Conservation (phyloP, 2,329 filamentous ascomycete species). For the Fusarium continuum region DNA sequence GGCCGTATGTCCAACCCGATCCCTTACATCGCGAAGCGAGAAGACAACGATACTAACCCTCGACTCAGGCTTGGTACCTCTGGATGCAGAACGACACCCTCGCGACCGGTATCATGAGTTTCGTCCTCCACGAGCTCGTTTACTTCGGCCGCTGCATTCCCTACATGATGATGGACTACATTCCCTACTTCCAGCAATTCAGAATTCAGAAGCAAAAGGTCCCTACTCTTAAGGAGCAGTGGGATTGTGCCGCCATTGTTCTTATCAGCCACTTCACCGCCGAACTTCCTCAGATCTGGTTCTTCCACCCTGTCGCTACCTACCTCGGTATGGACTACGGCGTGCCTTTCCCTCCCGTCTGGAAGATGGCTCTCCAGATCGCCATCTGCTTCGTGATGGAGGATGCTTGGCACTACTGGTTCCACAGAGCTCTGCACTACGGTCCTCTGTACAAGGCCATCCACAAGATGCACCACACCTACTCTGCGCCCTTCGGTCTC, state of each 20-base stretch:
- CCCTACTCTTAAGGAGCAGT: constrained; percentile 92
- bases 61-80: constrained; percentile 82
- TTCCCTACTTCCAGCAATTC: constrained; percentile 89
- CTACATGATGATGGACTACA: constrained; percentile 90
- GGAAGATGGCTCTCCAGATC: constrained; percentile 91
- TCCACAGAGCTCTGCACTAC: constrained; percentile 91
- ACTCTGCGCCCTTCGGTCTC: constrained; percentile 95
- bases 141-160: constrained; percentile 94
- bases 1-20: constrained; percentile 66
- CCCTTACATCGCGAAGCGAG: constrained; percentile 5
- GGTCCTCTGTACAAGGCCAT: constrained; percentile 94
- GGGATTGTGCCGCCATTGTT: constrained; percentile 91
- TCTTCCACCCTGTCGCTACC: constrained; percentile 96
- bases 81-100: constrained; percentile 98
- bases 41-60: constrained; percentile 29
- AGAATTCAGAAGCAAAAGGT: constrained; percentile 94
- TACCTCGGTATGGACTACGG: constrained; percentile 88
- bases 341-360: constrained; percentile 86
- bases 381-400: constrained; percentile 94
- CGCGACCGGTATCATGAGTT: constrained; percentile 97
- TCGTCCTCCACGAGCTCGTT: constrained; percentile 90
- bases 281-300: constrained; percentile 97
- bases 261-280: constrained; percentile 97
- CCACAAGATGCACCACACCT: constrained; percentile 99
- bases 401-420: constrained; percentile 99